Evolutionary conservation across 225 moss, liverwort and hornwort species (phyloP), one percentile per base, ranked within the genome.

Genomic region (Bryoerythrophyllum caledonicum): DNA sequence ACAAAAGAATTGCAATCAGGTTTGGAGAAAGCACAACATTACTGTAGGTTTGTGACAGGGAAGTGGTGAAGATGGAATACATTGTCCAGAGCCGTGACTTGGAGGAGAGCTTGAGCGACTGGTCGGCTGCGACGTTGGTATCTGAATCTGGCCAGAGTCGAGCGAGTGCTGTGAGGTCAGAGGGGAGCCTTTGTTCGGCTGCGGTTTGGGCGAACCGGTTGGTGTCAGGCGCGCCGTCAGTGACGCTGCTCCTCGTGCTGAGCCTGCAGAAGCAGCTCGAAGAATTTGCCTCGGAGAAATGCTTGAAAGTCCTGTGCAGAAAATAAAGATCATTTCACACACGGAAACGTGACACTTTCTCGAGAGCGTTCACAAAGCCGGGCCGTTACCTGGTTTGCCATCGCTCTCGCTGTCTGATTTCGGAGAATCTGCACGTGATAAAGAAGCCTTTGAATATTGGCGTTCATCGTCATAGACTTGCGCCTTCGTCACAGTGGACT

Each of bases 91-190:
- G 65, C 89, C 86, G 15, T 76, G 90, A 44, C 86, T 91, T 24
- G 94, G 93, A 53, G 96, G 94, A 64, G 97, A 97, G 77, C 82
- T 89, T 41, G 97, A 85, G 60, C 92, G 88, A 65, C 97, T 97
- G 30, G 85, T 66, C 7, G 97, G 93, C 67, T 91, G 82, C 6
- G 94, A 97, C 9, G 90, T 0, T 14, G 97, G 94, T 23, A 97
- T 78, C 10, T 86, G 84, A 41, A 93, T 37, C 57, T 83, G 84
- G 67, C 83, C 81, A 17, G 88, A 76, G 54, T 92, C 94, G 3
- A 84, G 30, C 16, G 77, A 77, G 8, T 56, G 59, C 65, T 70
- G 46, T 27, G 77, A 76, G 19, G 87, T 83, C 61, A 86, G 56
- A n/a, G 91, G 85, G 14, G 97, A 94, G 48, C 74, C 82, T 74